Evolutionary conservation across 2,329 filamentous ascomycete species (phyloP).

Genomic region (Annulohypoxylon truncatum): DNA sequence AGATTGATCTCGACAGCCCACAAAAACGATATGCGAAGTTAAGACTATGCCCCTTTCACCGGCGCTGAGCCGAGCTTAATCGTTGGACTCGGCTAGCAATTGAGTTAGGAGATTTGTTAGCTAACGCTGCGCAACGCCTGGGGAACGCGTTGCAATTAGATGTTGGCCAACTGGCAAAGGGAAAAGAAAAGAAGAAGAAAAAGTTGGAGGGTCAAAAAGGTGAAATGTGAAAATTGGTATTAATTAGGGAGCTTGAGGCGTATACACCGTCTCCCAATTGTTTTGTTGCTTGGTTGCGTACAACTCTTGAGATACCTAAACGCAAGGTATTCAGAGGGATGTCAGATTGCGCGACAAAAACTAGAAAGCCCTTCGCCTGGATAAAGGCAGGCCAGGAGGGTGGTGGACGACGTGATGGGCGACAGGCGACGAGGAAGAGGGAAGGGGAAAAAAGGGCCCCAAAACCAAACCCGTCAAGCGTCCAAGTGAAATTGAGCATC

Average conservation of each 20-base stretch:
- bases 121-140: constrained; percentile 31
- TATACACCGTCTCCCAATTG: constrained; percentile 34
- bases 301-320: constrained; percentile 1
- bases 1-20: constrained; percentile 11
- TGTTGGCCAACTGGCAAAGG: constrained; percentile 3
- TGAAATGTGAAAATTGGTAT: neutral
- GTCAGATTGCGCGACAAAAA: constrained; percentile 11
- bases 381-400: constrained; percentile 32
- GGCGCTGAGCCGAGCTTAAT: constrained; percentile 32
- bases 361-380: constrained; percentile 28
- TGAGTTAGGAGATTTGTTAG: constrained; percentile 25
- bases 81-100: constrained; percentile 18
- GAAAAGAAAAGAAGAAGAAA: neutral
- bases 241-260: constrained; percentile 27
- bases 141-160: constrained; percentile 30
- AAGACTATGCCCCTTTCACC: constrained; percentile 26
- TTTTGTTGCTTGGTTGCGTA: constrained; percentile 3
- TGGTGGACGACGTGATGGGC: constrained; percentile 31
- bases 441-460: constrained; percentile 16
- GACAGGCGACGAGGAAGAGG: constrained; percentile 34
- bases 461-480: constrained; percentile 16
- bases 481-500: constrained; percentile 34
- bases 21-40: constrained; percentile 12
- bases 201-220: constrained; percentile 6
- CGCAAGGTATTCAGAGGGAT: constrained; percentile 2